These are phyloP conservation scores for Acacia concinna DNA, from an alignment of 331 rosid species.

Conservation along the genomic window DNA sequence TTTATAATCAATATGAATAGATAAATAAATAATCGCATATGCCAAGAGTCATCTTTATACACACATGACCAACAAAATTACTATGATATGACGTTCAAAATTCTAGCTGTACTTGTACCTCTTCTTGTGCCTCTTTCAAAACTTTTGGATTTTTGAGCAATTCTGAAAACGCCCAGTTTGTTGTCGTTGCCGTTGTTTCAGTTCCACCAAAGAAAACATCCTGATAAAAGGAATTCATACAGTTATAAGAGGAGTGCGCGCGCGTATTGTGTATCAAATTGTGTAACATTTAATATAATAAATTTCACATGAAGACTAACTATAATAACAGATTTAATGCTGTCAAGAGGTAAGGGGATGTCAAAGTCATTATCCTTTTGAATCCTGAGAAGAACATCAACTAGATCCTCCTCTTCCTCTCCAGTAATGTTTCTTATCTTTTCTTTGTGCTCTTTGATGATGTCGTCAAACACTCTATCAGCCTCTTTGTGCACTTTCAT, in stretches of 20 bases:
- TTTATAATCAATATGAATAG: neutral
- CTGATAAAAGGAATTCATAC: neutral
- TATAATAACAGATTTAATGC: neutral
- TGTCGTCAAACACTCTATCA: neutral
- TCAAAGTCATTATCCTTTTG: neutral
- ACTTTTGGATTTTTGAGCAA: neutral
- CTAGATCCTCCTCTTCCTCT: neutral
- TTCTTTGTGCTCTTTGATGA: neutral
- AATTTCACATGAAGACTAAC: neutral
- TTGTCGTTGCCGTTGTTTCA: neutral
- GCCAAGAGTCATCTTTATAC: neutral
- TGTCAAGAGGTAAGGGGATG: neutral
- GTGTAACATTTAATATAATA: neutral
- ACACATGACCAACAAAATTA: neutral
- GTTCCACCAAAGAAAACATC: neutral
- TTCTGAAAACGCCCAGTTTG: neutral
- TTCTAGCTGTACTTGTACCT: neutral
- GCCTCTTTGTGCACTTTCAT: neutral
- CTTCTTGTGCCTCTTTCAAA: neutral
- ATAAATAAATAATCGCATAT: too few species aligned
- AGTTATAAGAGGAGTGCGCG: neutral
- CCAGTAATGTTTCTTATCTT: neutral
- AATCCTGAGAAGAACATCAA: neutral
- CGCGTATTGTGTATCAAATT: neutral
- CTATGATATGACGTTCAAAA: neutral